Base-by-base conservation (phyloP, 2,329 filamentous ascomycete species). In the Chalaropsis ovoidea region DNA sequence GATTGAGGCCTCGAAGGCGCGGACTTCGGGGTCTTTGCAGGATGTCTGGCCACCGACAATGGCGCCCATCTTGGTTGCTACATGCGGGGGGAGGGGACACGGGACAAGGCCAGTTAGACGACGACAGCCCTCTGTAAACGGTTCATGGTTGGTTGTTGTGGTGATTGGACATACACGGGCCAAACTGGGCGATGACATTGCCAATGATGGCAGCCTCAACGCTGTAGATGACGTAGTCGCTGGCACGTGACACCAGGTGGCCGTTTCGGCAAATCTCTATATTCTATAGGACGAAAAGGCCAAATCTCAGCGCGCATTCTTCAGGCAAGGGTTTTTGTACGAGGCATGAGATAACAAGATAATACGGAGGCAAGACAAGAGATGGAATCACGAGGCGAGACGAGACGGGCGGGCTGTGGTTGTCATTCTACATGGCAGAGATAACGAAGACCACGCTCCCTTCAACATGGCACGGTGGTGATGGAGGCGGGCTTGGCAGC, bases 151-250 rank as follows among this genome's bases (percentile, higher is more conserved):
- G n/a, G 31, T 39, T 35, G 19, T 42, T 42, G 17, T 4, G 13
- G 24, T 56, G 5, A 65, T 61, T 63, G 42, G 64, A 71, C 73
- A 69, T 90, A 96, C 91, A 96, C 71, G 93, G 93, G 69, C 92
- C 94, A 76, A 90, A 99, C 72, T 87, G 81, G 69, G 87, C 87
- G 72, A 96, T 94, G 71, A 96, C 89, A 70, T 82, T 83, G 74
- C 90, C 88, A 75, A 99, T 95, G 70, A 87, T 84, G 71, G 91
- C 90, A 68, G 94, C 94, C 77, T 97, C 93, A 76, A 99, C 94
- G 77, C 89, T 95, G 82, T 99, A 99, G 74, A 99, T 91, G 78
- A 96, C 96, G 76, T 92, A 97, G 81, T 97, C 93, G 86, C 92
- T 96, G 76, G 87, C 86, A 77, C 94, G 86, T 71, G 94, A 96